phyloP scores from a whole-genome alignment of 208 protist species.

The Leishmania major region DNA sequence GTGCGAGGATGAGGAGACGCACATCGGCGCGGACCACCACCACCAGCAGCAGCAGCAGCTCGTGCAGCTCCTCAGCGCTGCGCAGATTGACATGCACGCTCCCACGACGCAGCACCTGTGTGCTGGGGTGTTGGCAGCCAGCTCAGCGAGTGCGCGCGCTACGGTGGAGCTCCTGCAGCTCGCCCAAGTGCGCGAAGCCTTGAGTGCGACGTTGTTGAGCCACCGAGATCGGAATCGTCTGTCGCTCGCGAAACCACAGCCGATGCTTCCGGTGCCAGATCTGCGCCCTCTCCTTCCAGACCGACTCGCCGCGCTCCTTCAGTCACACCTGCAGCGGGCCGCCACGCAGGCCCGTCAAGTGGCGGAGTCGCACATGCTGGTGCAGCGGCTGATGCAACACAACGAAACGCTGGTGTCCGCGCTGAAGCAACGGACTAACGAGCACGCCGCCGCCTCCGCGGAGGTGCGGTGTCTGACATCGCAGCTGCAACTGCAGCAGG shows the following conservation, averaged over 20 bases:
- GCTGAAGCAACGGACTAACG: slow-evolving; percentile 10
- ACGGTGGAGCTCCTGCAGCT: neutral
- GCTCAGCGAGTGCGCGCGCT: neutral
- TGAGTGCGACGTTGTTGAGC: neutral
- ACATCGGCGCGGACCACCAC: neutral
- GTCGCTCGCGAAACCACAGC: neutral
- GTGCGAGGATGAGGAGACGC: too few species aligned
- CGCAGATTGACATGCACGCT: slow-evolving; percentile 14
- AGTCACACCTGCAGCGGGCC: neutral
- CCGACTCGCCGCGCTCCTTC: slow-evolving; percentile 10
- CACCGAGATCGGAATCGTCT: neutral
- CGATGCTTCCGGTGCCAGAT: neutral
- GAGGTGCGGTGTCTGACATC: slow-evolving; percentile 16
- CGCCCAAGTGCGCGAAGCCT: neutral
- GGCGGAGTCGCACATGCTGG: slow-evolving; percentile 1
- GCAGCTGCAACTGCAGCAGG: slow-evolving; percentile 9
- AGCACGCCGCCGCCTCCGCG: slow-evolving; percentile 3
- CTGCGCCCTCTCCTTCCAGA: neutral
- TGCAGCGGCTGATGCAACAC: slow-evolving; percentile 20
- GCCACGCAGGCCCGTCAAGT: neutral
- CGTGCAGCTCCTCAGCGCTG: neutral
- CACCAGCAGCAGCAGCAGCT: neutral
- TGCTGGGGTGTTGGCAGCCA: neutral
- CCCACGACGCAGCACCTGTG: slow-evolving; percentile 2
- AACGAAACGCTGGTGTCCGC: slow-evolving; percentile 17